A percentile compares a stretch with the other conserved stretches of the same genome.
Conservation (phyloP, 2,329 filamentous ascomycete genomes). For the Arthroderma uncinatum region DNA sequence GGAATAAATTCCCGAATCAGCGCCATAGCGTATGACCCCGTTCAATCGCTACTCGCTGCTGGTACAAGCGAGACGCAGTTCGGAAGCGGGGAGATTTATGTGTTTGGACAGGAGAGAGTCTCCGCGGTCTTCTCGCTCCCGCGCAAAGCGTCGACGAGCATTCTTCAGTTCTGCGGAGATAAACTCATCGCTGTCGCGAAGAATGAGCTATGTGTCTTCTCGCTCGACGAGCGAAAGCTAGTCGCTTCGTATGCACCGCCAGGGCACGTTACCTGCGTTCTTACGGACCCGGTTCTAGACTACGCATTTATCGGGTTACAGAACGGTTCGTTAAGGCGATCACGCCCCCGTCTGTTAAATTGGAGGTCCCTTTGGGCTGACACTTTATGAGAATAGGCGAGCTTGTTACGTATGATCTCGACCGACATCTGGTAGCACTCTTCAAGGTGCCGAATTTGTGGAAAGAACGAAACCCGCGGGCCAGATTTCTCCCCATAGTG, state of each 20-base stretch:
- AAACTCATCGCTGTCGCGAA: constrained; percentile 71
- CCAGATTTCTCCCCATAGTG: constrained; percentile 55
- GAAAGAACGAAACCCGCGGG: constrained; percentile 58
- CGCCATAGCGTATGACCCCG: constrained; percentile 78
- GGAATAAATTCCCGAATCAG: constrained; percentile 69
- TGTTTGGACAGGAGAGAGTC: constrained; percentile 75
- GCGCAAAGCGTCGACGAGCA: constrained; percentile 61
- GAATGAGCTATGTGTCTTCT: constrained; percentile 76
- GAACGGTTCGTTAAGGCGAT: constrained; percentile 40
- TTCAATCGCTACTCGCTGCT: constrained; percentile 85
- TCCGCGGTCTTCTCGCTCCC: constrained; percentile 61
- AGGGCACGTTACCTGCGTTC: constrained; percentile 60
- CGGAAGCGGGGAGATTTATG: constrained; percentile 75
- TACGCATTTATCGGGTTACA: constrained; percentile 80
- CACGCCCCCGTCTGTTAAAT: neutral
- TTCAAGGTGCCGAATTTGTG: constrained; percentile 84
- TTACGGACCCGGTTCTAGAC: constrained; percentile 82
- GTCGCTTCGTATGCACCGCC: constrained; percentile 63
- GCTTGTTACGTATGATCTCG: constrained; percentile 83
- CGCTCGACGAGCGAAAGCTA: constrained; percentile 58
- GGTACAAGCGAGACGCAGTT: constrained; percentile 82
- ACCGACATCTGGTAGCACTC: constrained; percentile 62
- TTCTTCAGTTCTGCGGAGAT: constrained; percentile 74
- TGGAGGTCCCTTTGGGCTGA: neutral
- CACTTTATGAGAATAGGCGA: constrained; percentile 45